phyloP scores from a whole-genome alignment of 345 rosid genomes.

The Rhizophora apiculata region DNA sequence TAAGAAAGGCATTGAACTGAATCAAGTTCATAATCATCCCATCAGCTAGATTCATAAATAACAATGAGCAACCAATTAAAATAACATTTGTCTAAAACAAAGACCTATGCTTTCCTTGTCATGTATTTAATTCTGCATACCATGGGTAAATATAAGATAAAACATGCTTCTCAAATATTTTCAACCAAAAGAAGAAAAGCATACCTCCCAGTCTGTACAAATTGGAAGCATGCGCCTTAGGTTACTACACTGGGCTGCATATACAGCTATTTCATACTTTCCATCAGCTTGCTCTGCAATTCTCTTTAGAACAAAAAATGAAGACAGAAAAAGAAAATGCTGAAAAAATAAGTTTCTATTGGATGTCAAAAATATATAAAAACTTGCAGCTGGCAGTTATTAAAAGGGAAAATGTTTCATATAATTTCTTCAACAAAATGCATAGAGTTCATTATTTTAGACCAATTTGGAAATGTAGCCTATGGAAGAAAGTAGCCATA shows the following conservation, averaged over 20 bases:
- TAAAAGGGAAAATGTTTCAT: background rate
- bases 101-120: too few species aligned
- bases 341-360: background rate
- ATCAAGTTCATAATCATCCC: too few species aligned
- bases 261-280: slow-evolving; percentile 82
- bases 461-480: slow-evolving; percentile 7
- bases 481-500: background rate
- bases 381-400: slow-evolving; percentile 1
- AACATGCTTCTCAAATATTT: slow-evolving; percentile 2
- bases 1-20: background rate
- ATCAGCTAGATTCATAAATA: too few species aligned
- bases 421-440: slow-evolving; percentile 1
- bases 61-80: too few species aligned
- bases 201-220: slow-evolving; percentile 98
- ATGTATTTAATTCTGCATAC: too few species aligned
- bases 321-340: slow-evolving; percentile 18
- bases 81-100: too few species aligned
- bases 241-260: slow-evolving; percentile 88
- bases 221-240: slow-evolving; percentile 78
- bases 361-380: background rate
- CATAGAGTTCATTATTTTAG: slow-evolving; percentile 2
- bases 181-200: slow-evolving; percentile 1
- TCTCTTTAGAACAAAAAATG: slow-evolving; percentile 47
- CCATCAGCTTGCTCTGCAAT: slow-evolving; percentile 83
- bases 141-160: too few species aligned